A percentile compares a stretch with the other conserved stretches of the same genome.
Conservation (phyloP, 768 basidiomycete species). For the Boletus patriciae region DNA sequence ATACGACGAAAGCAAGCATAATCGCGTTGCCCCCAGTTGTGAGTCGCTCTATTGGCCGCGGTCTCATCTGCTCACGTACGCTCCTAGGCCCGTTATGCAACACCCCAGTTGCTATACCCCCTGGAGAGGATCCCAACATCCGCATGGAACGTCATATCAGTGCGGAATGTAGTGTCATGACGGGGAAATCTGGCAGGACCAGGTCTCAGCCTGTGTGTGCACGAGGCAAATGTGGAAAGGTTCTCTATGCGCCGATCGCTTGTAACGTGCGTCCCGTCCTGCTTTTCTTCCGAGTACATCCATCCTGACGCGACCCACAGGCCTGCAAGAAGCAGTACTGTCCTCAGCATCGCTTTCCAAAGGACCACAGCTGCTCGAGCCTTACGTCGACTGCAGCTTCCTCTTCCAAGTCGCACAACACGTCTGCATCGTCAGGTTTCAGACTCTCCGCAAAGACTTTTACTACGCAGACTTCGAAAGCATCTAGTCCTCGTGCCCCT, state of each 20-base stretch:
- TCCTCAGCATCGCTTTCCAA: constrained; percentile 75
- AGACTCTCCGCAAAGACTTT: constrained; percentile 7
- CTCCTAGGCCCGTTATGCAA: constrained; percentile 72
- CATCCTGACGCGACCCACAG: constrained; percentile 37
- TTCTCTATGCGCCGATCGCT: constrained; percentile 68
- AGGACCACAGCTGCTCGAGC: constrained; percentile 60
- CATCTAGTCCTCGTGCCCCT: constrained; percentile 1
- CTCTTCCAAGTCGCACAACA: constrained; percentile 11
- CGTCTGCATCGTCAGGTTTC: neutral
- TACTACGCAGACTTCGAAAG: constrained; percentile 6
- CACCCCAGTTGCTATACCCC: constrained; percentile 70
- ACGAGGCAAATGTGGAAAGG: constrained; percentile 64
- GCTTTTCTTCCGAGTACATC: neutral
- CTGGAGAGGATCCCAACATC: constrained; percentile 76
- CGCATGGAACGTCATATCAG: constrained; percentile 77
- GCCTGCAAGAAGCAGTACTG: constrained; percentile 74
- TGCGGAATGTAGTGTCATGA: constrained; percentile 66
- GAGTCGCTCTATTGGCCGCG: constrained; percentile 22
- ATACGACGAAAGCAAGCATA: constrained; percentile 68
- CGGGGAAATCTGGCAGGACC: constrained; percentile 52
- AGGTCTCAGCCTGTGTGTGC: constrained; percentile 60
- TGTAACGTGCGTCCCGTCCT: constrained; percentile 59
- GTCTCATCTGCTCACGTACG: neutral
- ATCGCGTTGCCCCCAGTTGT: constrained; percentile 80
- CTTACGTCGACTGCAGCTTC: constrained; percentile 13